phyloP scores from a whole-genome alignment of 352 stramenopile genomes.

The Phytophthora rubi region DNA sequence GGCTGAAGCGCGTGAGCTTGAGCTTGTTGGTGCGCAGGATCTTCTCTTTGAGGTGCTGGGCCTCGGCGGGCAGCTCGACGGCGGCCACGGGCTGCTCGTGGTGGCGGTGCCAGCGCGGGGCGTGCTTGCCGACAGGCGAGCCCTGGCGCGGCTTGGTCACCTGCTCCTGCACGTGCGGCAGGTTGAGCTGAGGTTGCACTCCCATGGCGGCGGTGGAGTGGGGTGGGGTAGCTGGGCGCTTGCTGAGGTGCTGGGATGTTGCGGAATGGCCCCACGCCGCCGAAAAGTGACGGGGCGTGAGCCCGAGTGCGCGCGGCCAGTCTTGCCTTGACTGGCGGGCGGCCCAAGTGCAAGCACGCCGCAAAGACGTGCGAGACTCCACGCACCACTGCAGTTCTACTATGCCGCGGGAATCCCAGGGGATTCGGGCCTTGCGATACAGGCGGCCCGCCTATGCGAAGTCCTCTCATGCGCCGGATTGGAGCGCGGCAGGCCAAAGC shows the following conservation, averaged over 20 bases:
- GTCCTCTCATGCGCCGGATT: constrained; percentile 33
- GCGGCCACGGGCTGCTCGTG: constrained; percentile 39
- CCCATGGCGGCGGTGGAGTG: constrained; percentile 39
- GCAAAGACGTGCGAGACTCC: constrained; percentile 23
- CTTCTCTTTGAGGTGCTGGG: constrained; percentile 61
- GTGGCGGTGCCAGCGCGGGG: constrained; percentile 42
- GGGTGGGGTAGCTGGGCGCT: constrained; percentile 6
- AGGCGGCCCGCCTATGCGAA: constrained; percentile 6
- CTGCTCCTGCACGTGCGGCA: constrained; percentile 37
- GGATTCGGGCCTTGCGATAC: constrained; percentile 8
- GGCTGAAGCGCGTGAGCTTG: constrained; percentile 61
- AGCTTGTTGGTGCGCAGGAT: constrained; percentile 50
- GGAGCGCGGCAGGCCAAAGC: constrained; percentile 11
- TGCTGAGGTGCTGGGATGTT: constrained; percentile 30
- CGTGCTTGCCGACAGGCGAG: constrained; percentile 37
- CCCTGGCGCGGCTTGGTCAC: constrained; percentile 33
- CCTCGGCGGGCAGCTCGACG: constrained; percentile 41
- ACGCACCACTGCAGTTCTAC: constrained; percentile 9
- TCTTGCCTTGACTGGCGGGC: constrained; percentile 18
- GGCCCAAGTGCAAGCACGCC: constrained; percentile 16
- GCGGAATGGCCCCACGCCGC: constrained; percentile 22
- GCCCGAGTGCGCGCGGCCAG: constrained; percentile 3
- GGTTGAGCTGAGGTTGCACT: constrained; percentile 45
- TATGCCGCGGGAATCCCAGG: constrained; percentile 23
- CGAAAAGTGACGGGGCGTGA: constrained; percentile 42